Base-by-base conservation (phyloP, 2,329 filamentous ascomycete genomes). In the Botryotinia globosa region DNA sequence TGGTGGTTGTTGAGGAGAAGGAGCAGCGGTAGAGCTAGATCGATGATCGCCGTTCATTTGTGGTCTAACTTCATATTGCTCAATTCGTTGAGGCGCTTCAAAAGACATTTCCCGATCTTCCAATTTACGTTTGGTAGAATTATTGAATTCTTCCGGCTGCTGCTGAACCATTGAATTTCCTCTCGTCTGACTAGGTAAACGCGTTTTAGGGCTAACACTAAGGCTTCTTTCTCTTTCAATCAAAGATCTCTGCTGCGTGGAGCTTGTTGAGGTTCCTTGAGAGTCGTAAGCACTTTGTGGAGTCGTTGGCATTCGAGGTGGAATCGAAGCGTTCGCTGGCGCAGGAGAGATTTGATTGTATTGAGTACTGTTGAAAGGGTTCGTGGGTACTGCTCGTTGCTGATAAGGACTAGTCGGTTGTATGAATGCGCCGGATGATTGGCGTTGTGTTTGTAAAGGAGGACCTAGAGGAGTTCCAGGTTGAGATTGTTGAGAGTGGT, bases 151-250 rank as follows among this genome's bases (percentile, higher is more conserved):
- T 69, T 78, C 76, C 10, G 71, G 75, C 73, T 76, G 72, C 37
- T 59, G 56, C 25, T 63, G 73, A 67, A 59, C 22, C 32, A 74
- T 68, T 16, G 74, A 72, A 44, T 76, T 67, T 56, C 62, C 73
- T 72, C 74, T 71, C 20, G 79, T 73, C 72, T 76, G 76, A 69
- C 80, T 79, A 10, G 81, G 77, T 25, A 90, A 83, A 75, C 87
- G 85, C 51, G 92, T 94, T 82, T 93, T 94, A 44, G 93, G 93
- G 80, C 92, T 95, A 68, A 95, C 89, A 79, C 92, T 94, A 70
- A 91, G 81, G 80, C 90, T 93, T 67, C 87, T 85, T 74, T 92
- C 92, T 78, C 91, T 87, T 72, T 93, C 91, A 75, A 86, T 86
- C 66, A 86, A 85, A 61, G 87, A 86, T 73, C 86, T 84, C 61